A percentile compares a stretch with the other conserved stretches of the same genome.
Conservation (phyloP, 352 stramenopile genomes). For the Phytophthora foliorum region DNA sequence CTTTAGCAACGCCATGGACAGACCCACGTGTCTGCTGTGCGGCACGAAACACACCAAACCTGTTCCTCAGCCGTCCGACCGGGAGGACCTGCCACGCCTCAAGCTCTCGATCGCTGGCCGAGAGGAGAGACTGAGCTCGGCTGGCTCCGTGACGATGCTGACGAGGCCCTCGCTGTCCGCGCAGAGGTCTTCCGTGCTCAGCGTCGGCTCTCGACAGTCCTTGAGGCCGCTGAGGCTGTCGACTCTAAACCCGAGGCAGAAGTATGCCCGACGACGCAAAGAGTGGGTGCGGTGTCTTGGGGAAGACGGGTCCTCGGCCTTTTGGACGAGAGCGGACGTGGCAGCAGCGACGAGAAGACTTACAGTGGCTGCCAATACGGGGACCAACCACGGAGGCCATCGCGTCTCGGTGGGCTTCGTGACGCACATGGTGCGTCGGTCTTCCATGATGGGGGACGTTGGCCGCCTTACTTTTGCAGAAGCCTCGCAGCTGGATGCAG, state of each 20-base stretch:
- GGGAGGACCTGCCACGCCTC: constrained; percentile 33
- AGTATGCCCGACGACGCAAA: constrained; percentile 82
- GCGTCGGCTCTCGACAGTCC: constrained; percentile 22
- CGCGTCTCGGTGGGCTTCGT: constrained; percentile 78
- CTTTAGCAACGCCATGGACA: constrained; percentile 80
- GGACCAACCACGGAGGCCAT: constrained; percentile 5
- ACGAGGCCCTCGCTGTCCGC: constrained; percentile 30
- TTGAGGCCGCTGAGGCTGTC: constrained; percentile 55
- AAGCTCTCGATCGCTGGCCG: constrained; percentile 43
- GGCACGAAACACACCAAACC: constrained; percentile 70
- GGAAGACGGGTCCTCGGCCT: constrained; percentile 64
- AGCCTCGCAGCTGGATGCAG: constrained; percentile 63
- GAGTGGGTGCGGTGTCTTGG: constrained; percentile 81
- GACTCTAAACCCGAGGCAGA: constrained; percentile 77
- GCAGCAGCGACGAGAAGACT: constrained; percentile 32
- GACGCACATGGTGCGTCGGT: constrained; percentile 70
- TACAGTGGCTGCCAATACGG: constrained; percentile 25
- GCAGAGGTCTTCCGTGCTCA: constrained; percentile 31
- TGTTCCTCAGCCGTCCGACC: constrained; percentile 8
- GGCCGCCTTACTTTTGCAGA: constrained; percentile 77
- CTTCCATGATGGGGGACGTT: constrained; percentile 61
- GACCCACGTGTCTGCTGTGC: constrained; percentile 70
- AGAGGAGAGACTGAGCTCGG: constrained; percentile 39
- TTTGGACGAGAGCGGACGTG: constrained; percentile 76
- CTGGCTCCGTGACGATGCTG: constrained; percentile 39